Evolutionary conservation across 495 filamentous ascomycete genomes (phyloP).

Genomic region (Gamarada debralockiae): DNA sequence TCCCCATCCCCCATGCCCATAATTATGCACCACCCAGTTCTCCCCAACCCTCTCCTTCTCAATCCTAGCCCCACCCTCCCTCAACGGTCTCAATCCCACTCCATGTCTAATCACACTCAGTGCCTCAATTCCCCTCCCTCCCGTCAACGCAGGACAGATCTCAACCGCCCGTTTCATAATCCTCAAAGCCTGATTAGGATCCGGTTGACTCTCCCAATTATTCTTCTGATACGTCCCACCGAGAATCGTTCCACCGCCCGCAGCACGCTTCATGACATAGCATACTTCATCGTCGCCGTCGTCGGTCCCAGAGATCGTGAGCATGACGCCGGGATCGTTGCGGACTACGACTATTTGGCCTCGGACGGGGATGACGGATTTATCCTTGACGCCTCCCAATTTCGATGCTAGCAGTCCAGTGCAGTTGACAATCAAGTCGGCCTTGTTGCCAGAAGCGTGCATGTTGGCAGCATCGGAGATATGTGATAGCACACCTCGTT

Average conservation of each 20-base stretch:
- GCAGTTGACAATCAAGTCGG: slow-evolving; percentile 80
- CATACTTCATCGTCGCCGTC: slow-evolving; percentile 75
- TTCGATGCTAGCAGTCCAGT: slow-evolving; percentile 71
- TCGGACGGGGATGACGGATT: slow-evolving; percentile 67
- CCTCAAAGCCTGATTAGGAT: slow-evolving; percentile 73
- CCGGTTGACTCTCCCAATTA: slow-evolving; percentile 77
- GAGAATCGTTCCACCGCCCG: slow-evolving; percentile 71
- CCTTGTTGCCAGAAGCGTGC: slow-evolving; percentile 59
- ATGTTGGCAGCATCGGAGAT: slow-evolving; percentile 63
- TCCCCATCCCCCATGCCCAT: slow-evolving; percentile 92
- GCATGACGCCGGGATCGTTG: slow-evolving; percentile 74
- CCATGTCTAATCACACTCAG: slow-evolving; percentile 84
- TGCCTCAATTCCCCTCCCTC: slow-evolving; percentile 72
- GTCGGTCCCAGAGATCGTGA: slow-evolving; percentile 67
- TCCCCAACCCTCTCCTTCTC: slow-evolving; percentile 74
- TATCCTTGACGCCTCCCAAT: slow-evolving; percentile 81
- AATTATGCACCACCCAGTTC: slow-evolving; percentile 87
- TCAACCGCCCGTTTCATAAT: slow-evolving; percentile 87
- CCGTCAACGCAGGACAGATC: slow-evolving; percentile 66
- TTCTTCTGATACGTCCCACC: slow-evolving; percentile 84
- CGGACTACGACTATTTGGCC: slow-evolving; percentile 88
- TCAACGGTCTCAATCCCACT: slow-evolving; percentile 78
- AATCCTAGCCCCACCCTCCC: slow-evolving; percentile 72
- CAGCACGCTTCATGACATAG: slow-evolving; percentile 91
- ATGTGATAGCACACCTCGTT: slow-evolving; percentile 55